phyloP scores from a whole-genome alignment of 2,329 filamentous ascomycete species.

The Ceratocystis ficicola region DNA sequence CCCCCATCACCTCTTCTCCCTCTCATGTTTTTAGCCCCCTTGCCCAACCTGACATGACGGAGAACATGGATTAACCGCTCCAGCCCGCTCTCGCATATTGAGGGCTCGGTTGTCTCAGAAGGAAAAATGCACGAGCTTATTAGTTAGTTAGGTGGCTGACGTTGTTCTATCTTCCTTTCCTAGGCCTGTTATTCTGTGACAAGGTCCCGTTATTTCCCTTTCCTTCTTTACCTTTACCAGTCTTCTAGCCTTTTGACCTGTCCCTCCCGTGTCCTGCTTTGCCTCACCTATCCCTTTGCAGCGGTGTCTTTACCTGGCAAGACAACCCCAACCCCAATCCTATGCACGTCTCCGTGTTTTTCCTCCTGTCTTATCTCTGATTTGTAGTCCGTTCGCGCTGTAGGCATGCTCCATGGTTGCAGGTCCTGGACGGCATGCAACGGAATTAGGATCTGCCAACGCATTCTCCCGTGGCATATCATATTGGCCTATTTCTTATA shows the following conservation, averaged over 20 bases:
- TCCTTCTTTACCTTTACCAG: not conserved
- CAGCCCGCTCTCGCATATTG: slow-evolving; percentile 12
- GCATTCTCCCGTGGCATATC: slow-evolving; percentile 9
- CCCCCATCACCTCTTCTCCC: not conserved
- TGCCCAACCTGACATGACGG: slow-evolving; percentile 6
- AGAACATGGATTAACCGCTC: slow-evolving; percentile 3
- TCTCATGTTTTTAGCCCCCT: not conserved
- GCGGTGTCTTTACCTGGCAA: not conserved
- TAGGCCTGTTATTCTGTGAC: not conserved
- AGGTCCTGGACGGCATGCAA: not conserved
- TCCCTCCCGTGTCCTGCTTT: too few species aligned
- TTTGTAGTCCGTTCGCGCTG: not conserved
- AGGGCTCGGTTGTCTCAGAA: not conserved
- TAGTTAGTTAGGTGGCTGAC: not conserved
- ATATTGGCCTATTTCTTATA: not conserved
- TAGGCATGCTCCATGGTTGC: slow-evolving; percentile 1
- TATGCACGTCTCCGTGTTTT: slow-evolving; percentile 6
- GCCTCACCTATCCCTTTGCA: not conserved
- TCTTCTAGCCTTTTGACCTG: not conserved
- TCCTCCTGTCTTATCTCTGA: not conserved
- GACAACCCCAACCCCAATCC: not conserved
- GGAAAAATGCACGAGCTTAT: not conserved
- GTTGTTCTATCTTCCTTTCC: not conserved
- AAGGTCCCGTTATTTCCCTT: not conserved
- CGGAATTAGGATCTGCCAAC: slow-evolving; percentile 11